These are phyloP conservation scores for Colletotrichum sp. DNA, from an alignment of 2,329 filamentous ascomycete species.

Conservation along the genomic window DNA sequence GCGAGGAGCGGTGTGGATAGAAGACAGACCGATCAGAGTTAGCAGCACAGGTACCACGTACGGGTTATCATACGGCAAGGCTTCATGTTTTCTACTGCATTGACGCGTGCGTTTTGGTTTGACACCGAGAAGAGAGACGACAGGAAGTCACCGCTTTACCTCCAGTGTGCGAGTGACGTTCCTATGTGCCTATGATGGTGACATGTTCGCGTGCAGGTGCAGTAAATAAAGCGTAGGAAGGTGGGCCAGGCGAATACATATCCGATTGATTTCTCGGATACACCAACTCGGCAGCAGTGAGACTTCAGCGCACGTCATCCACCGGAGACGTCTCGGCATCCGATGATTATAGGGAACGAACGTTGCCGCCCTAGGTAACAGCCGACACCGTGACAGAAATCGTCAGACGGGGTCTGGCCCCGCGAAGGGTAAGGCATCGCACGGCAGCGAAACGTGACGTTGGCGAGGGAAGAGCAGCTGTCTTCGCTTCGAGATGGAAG, in stretches of 20 bases:
- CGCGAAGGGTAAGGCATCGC: fast-evolving
- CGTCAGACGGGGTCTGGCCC: background rate
- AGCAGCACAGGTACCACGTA: constrained; percentile 35
- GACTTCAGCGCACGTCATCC: background rate
- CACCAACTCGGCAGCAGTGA: background rate
- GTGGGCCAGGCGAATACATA: background rate
- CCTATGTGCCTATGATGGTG: background rate
- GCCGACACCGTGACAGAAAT: background rate
- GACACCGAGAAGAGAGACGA: constrained; percentile 14
- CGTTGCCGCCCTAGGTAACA: background rate
- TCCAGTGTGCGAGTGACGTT: background rate
- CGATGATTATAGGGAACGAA: fast-evolving
- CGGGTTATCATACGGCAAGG: constrained; percentile 40
- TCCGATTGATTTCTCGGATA: fast-evolving
- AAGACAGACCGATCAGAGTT: constrained; percentile 36
- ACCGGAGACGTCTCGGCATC: background rate
- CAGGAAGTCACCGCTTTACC: background rate
- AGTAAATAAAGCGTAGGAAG: background rate
- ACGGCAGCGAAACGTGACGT: background rate
- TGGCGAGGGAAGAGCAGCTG: background rate
- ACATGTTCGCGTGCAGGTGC: background rate
- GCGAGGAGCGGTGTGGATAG: constrained; percentile 21
- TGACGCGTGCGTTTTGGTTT: constrained; percentile 12
- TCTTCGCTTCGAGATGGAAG: background rate
- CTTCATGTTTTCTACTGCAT: constrained; percentile 39